Percentiles rank a stretch among this genome's conserved stretches.
These are phyloP conservation scores for Pharus latifolius DNA, from an alignment of 176 grass and related monocot species.

Conservation along the genomic window DNA sequence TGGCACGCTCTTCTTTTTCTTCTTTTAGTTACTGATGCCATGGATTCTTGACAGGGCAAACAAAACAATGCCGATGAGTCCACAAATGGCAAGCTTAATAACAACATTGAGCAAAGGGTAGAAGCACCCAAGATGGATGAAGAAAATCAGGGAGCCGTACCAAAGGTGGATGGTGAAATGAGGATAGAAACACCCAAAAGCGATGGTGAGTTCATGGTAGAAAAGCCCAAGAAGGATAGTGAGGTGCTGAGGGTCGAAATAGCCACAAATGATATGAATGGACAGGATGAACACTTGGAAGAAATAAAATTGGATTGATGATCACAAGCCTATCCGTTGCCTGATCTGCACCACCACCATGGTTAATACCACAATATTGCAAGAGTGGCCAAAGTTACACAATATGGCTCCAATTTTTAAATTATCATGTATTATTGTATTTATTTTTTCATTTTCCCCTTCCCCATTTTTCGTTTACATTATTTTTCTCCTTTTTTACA, in stretches of 20 bases:
- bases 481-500: not conserved
- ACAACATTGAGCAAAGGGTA: slow-evolving; percentile 10
- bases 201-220: slow-evolving; percentile 14
- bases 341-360: not conserved
- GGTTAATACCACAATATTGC: not conserved
- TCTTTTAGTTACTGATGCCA: not conserved
- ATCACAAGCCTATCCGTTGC: not conserved
- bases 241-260: not conserved
- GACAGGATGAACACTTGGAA: slow-evolving; percentile 14
- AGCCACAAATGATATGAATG: not conserved
- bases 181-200: slow-evolving; percentile 9
- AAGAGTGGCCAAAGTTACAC: not conserved
- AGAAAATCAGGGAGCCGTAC: slow-evolving; percentile 4
- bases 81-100: slow-evolving; percentile 21
- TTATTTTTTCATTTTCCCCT: not conserved
- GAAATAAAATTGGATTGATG: slow-evolving; percentile 41
- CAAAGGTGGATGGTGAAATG: slow-evolving; percentile 2
- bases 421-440: slow-evolving; percentile 13
- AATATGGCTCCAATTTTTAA: slow-evolving; percentile 15
- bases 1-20: not conserved
- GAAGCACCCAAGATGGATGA: slow-evolving; percentile 21
- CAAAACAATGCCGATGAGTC: slow-evolving; percentile 29
- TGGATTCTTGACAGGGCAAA: slow-evolving; percentile 34
- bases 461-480: not conserved
- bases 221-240: slow-evolving; percentile 4